Base-by-base conservation (phyloP, 192 early-diverging fungal genomes). In the Backusella sp. region DNA sequence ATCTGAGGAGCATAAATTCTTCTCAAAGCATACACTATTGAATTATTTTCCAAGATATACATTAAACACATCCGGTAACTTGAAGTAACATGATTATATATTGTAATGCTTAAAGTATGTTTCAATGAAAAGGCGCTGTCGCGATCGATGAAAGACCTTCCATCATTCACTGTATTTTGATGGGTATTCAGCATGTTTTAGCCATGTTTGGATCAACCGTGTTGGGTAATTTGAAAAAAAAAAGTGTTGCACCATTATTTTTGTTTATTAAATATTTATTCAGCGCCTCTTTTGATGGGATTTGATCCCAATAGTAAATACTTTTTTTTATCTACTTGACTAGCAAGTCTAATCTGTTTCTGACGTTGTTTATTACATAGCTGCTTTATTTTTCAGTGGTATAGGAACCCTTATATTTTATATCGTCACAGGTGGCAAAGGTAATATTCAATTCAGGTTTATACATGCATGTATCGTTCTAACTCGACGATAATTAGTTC, bases 161-260 rank as follows among this genome's bases (percentile, higher is more conserved):
- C 12, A 75, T 66, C 1, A 39, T 62, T n/a, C 76, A 80, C 8
- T 62, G 76, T 37, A 23, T 89, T 23, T 49, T 88, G 41, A 65
- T 88, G 59, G 86, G 85, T 17, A 12, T 83, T 11, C 88, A 89
- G 62, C 86, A 90, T 78, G 75, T 89, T 32, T 65, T 89, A 41
- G 82, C 87, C 28, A 89, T 89, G 87, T 89, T 90, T 80, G 87
- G 87, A 23, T 86, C 82, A 44, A 88, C 87, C 7, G 85, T 88
- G 12, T 67, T 86, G 41, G 80, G 76, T 77, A 77, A 72, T 70
- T 14, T 14, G 2, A 12, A 53, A 53, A 8, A 53, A 53, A 8
- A 23, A 53, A 56, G 6, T 23, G 11, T 4, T 11, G 26, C 19
- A 49, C n/a, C 28, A 19, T 37, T 28, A 59, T 30, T 21, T 41